Percentiles rank a stretch among this genome's conserved stretches.
Conservation (phyloP, 1,284 basidiomycete species). For the Ganoderma meredithae region DNA sequence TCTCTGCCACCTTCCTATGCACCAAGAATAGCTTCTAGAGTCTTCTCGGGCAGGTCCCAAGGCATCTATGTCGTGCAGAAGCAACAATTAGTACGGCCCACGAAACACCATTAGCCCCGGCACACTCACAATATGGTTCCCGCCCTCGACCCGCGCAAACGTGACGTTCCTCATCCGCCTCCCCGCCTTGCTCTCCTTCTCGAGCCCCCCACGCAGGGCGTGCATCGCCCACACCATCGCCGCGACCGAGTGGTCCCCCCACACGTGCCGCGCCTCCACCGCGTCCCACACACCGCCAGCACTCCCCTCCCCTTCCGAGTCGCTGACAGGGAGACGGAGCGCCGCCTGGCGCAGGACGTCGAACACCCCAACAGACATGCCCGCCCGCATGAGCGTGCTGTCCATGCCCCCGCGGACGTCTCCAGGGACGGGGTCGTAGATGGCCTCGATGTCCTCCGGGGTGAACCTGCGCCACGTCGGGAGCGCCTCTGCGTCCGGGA, state of each 20-base stretch:
- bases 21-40: too few relatives aligned
- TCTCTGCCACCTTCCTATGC: too few relatives aligned
- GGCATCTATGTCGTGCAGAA: too few relatives aligned
- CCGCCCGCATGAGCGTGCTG: not conserved
- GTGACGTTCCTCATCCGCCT: not conserved
- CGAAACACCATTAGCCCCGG: too few relatives aligned
- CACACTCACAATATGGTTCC: too few relatives aligned
- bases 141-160: too few relatives aligned
- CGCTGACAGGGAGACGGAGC: not conserved
- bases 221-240: not conserved
- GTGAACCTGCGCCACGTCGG: not conserved
- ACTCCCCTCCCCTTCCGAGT: too few relatives aligned
- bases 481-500: constrained; percentile 12
- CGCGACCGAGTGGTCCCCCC: constrained; percentile 20
- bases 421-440: not conserved
- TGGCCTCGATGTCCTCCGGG: not conserved
- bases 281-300: too few relatives aligned
- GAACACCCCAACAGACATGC: not conserved
- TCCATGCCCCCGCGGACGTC: not conserved
- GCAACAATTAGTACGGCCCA: too few relatives aligned
- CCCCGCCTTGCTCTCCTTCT: not conserved
- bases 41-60: too few relatives aligned
- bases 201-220: not conserved
- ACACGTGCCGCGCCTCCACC: constrained; percentile 21
- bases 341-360: not conserved